These are phyloP conservation scores for Monilinia vaccinii-corymbosi DNA, from an alignment of 2,329 filamentous ascomycete species.

Conservation along the genomic window DNA sequence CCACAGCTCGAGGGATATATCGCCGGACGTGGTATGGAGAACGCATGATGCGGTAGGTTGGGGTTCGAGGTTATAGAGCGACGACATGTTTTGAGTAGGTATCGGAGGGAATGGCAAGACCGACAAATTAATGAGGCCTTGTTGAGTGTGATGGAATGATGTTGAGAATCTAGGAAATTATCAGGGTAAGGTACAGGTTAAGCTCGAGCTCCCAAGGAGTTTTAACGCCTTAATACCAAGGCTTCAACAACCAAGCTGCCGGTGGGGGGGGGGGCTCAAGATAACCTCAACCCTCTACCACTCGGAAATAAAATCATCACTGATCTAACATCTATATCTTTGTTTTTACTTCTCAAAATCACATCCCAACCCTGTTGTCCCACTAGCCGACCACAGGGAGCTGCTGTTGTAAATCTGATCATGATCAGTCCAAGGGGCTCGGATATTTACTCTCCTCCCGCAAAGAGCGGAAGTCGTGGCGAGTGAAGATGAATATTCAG, in stretches of 20 bases:
- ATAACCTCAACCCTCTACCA: not conserved
- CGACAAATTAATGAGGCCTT: constrained; percentile 23
- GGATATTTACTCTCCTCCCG: not conserved
- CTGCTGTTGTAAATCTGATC: not conserved
- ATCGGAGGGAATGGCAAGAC: not conserved
- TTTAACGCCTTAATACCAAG: not conserved
- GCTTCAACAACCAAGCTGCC: not conserved
- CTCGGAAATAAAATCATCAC: not conserved
- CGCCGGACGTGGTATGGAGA: constrained; percentile 81
- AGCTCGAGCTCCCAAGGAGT: not conserved
- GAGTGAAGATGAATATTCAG: not conserved
- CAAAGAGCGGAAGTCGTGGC: not conserved
- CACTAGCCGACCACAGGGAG: not conserved
- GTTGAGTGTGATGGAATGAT: not conserved
- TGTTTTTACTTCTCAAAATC: not conserved
- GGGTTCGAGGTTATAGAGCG: constrained; percentile 89
- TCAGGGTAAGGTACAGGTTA: not conserved
- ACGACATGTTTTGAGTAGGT: constrained; percentile 53
- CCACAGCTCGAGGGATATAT: constrained; percentile 86
- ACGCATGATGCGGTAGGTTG: constrained; percentile 88
- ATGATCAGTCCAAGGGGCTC: not conserved
- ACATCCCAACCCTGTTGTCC: not conserved
- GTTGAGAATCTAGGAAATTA: not conserved
- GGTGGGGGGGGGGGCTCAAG: too few relatives aligned
- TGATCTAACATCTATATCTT: not conserved